Evolutionary conservation across 2,329 filamentous ascomycete species (phyloP), one percentile per base, ranked within the genome.

Genomic region (Sodiomyces alkalinus): DNA sequence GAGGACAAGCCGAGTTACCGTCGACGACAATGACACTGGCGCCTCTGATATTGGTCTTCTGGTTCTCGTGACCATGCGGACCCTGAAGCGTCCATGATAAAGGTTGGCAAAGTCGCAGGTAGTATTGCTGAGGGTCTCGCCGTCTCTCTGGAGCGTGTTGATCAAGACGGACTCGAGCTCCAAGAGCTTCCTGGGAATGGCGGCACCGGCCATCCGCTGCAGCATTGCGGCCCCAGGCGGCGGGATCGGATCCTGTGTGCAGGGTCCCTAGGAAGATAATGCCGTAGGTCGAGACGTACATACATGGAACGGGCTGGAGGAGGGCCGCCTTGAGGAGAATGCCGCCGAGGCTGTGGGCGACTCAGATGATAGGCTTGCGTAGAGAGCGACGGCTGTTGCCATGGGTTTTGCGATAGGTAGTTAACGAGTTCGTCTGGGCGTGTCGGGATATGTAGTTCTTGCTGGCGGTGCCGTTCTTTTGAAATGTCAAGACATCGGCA

Each of bases 291-390:
- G 76, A 82, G 7, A 82, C 64, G 45, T 78, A 73, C n/a, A n/a
- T n/a, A n/a, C n/a, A n/a, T n/a, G n/a, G n/a, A n/a, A n/a, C n/a
- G n/a, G n/a, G n/a, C n/a, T n/a, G n/a, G 27, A 79, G 61, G 26
- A 85, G 53, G 2, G 75, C 73, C 26, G 74, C 60, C 48, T 85
- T 85, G 28, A 78, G 64, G 2, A 85, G 55, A 33, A 83, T 68
- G 6, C 79, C 80, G 4, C 79, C 80, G 2, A 85, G 56, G 29
- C 75, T 80, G 48, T 85, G 79, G 28, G 68, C 76, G 19, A 85
- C 68, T 60, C 78, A 86, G 35, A 86, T 74, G 39, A 86, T 80
- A 5, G 79, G 75, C n/a, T n/a, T n/a, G n/a, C n/a, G n/a, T n/a
- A n/a, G n/a, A n/a, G n/a, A n/a, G 24, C 74, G 69, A 15, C 62